phyloP scores from a whole-genome alignment of 2,329 filamentous ascomycete species.

The Penicillium hordei region DNA sequence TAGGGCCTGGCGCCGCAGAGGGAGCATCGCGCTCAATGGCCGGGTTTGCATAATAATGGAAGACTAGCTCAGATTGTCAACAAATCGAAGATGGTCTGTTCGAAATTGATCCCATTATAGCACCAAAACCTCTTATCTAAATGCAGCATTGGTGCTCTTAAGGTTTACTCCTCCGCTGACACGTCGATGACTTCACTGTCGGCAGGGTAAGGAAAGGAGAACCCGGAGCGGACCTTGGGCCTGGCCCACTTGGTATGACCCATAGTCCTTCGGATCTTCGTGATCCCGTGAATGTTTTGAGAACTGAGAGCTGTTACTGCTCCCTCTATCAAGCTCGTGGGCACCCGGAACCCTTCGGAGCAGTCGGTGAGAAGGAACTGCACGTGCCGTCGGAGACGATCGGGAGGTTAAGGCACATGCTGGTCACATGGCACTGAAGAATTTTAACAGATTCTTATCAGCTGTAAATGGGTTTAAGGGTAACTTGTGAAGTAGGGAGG shows the following conservation, averaged over 20 bases:
- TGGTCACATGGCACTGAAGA: conserved; percentile 14
- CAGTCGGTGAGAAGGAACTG: conserved; percentile 14
- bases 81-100: neutral
- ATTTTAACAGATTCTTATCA: neutral
- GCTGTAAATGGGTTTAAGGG: neutral
- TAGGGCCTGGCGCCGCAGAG: conserved; percentile 5
- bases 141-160: neutral
- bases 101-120: neutral
- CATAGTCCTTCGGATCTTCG: conserved; percentile 11
- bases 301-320: neutral
- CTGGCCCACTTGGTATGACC: conserved; percentile 11
- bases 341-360: conserved; percentile 22
- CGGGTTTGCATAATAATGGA: conserved; percentile 12
- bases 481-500: neutral
- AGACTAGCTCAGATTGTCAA: neutral
- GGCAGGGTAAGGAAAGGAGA: conserved; percentile 11
- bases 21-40: conserved; percentile 13
- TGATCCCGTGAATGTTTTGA: conserved; percentile 11
- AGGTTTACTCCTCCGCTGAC: conserved; percentile 17
- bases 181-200: conserved; percentile 26
- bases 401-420: conserved; percentile 14
- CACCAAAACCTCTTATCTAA: neutral
- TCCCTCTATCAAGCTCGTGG: conserved; percentile 12
- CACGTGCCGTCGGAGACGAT: conserved; percentile 15
- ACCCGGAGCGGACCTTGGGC: conserved; percentile 14